These are phyloP conservation scores for Oryza longistaminata DNA, from an alignment of 176 grass and related monocot species.

Conservation along the genomic window DNA sequence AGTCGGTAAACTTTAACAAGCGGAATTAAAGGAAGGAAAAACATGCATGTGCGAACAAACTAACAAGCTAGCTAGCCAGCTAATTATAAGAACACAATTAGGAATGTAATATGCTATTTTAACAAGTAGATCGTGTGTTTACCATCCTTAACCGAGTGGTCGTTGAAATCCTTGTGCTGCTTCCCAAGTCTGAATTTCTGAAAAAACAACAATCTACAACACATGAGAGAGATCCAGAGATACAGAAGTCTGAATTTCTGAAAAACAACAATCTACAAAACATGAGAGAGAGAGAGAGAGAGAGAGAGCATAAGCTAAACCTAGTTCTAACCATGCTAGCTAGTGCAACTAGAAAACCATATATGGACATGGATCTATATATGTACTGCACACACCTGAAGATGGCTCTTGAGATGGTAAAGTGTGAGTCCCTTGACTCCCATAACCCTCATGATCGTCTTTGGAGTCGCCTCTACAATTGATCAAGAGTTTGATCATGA, in stretches of 20 bases:
- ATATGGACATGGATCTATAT: no score
- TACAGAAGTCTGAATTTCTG: conserved; percentile 77
- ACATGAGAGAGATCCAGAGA: not conserved
- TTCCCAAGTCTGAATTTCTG: conserved; percentile 97
- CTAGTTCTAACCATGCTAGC: conserved; percentile 2
- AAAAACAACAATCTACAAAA: conserved; percentile 4
- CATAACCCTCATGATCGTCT: conserved; percentile 99
- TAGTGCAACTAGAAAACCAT: not conserved
- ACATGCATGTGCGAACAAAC: not conserved
- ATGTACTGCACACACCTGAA: conserved; percentile 56
- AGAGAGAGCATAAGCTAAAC: conserved; percentile 12
- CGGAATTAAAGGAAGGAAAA: not conserved
- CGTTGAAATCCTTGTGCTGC: conserved; percentile 92
- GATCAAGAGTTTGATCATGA: not conserved
- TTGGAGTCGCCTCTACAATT: conserved; percentile 83
- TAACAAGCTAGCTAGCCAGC: not conserved
- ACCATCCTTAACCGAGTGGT: conserved; percentile 80
- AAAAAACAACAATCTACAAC: not conserved
- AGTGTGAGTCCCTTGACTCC: conserved; percentile 97
- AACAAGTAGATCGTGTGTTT: conserved; percentile 15
- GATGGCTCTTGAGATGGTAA: conserved; percentile 96
- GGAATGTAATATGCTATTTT: not conserved
- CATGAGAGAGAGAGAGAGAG: not conserved
- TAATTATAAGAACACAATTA: not conserved
- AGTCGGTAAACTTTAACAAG: not conserved